A percentile compares a stretch with the other conserved stretches of the same genome.
phyloP scores from a whole-genome alignment of 306 rosid species.

The Adenanthera pavonina region DNA sequence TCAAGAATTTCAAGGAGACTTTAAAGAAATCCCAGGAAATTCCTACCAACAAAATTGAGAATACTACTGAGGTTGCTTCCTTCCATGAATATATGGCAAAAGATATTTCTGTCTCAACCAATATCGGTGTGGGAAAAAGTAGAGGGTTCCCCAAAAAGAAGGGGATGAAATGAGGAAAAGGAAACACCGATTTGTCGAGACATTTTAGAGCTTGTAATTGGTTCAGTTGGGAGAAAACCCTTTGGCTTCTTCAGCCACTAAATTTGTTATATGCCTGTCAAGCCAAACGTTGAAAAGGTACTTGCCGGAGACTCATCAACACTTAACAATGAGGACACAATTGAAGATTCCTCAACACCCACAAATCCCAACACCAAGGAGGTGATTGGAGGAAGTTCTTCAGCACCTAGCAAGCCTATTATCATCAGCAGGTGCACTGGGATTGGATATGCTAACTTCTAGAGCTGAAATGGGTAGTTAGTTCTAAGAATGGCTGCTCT shows the following conservation, averaged over 20 bases:
- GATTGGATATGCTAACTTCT: not conserved
- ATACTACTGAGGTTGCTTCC: not conserved
- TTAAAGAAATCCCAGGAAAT: not conserved
- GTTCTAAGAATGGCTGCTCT: not conserved
- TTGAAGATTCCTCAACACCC: not conserved
- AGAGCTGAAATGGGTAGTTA: not conserved
- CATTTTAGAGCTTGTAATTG: not conserved
- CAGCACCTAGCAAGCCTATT: not conserved
- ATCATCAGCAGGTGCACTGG: not conserved
- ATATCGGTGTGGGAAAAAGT: not conserved
- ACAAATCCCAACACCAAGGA: not conserved
- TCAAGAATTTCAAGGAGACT: not conserved
- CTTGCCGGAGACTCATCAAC: not conserved
- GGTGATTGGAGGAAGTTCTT: not conserved
- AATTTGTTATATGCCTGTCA: not conserved
- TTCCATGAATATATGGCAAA: not conserved
- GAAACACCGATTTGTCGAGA: not conserved
- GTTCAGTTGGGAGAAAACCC: not conserved
- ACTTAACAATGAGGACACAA: not conserved
- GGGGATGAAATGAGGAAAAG: not conserved
- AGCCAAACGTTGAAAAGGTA: not conserved
- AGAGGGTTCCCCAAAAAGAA: not conserved
- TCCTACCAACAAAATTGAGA: not conserved
- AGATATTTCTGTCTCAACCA: not conserved
- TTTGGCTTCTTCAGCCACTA: not conserved